Conservation (phyloP, 2,329 filamentous ascomycete species). For the Claviceps spartinae region DNA sequence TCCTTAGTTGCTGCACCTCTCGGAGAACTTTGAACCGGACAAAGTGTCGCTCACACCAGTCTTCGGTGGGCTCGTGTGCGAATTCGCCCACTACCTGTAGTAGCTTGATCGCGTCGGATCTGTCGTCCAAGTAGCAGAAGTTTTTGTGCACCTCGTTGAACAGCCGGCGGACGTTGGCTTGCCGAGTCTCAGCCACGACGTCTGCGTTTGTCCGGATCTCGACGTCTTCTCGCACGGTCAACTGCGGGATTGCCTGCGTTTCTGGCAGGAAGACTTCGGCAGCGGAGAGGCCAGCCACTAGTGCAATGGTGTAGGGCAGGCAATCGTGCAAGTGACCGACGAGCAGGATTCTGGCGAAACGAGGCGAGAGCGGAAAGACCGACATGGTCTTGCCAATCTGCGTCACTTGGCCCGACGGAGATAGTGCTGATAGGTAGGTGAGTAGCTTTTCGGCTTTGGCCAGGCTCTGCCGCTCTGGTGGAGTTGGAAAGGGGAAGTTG, state of each 20-base stretch:
- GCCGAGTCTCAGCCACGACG: conserved; percentile 55
- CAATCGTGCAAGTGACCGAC: conserved; percentile 75
- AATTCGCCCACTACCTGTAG: conserved; percentile 82
- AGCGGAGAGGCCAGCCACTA: conserved; percentile 80
- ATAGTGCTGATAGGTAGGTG: conserved; percentile 71
- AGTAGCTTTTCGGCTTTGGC: conserved; percentile 76
- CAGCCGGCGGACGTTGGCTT: conserved; percentile 46
- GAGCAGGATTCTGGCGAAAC: conserved; percentile 83
- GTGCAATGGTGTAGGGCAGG: conserved; percentile 70
- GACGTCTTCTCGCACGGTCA: conserved; percentile 31
- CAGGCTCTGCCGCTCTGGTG: conserved; percentile 64
- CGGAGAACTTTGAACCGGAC: conserved; percentile 76
- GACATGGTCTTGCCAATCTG: conserved; percentile 69
- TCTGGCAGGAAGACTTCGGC: conserved; percentile 79
- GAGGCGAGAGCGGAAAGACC: conserved; percentile 77
- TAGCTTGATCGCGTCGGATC: conserved; percentile 78
- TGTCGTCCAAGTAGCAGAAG: conserved; percentile 69
- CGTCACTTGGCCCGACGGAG: conserved; percentile 59
- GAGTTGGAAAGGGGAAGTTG: conserved; percentile 93
- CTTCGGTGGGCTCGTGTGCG: conserved; percentile 55
- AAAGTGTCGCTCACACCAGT: conserved; percentile 73
- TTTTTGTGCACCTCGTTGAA: conserved; percentile 62
- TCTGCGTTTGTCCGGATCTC: conserved; percentile 51
- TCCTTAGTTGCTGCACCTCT: conserved; percentile 71
- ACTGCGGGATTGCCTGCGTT: conserved; percentile 54